A percentile compares a stretch with the other conserved stretches of the same genome.
phyloP scores from a whole-genome alignment of 495 filamentous ascomycete species.

The Paragyromitra xinjiangensis region DNA sequence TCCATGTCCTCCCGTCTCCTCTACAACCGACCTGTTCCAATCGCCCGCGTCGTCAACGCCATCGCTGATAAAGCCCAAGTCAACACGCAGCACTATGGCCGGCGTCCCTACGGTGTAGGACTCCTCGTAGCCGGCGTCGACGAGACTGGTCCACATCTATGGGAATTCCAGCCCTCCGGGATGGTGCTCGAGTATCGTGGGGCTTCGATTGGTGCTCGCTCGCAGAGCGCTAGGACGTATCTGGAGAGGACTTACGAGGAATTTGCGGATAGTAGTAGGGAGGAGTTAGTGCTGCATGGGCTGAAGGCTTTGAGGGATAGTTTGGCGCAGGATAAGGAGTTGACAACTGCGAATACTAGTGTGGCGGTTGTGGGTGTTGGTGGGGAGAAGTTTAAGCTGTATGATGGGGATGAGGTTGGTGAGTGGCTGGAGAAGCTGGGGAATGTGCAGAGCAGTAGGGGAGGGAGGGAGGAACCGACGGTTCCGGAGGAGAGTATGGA shows the following conservation, averaged over 20 bases:
- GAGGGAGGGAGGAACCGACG: conserved; percentile 47
- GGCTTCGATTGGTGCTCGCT: conserved; percentile 92
- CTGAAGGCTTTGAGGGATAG: conserved; percentile 93
- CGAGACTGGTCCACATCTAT: conserved; percentile 90
- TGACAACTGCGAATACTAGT: conserved; percentile 95
- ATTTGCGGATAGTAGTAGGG: conserved; percentile 74
- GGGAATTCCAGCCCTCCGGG: conserved; percentile 96
- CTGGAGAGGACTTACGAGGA: conserved; percentile 87
- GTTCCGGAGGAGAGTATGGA: conserved; percentile 74
- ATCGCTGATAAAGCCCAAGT: conserved; percentile 96
- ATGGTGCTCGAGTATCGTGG: conserved; percentile 97
- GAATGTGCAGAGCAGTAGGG: conserved; percentile 65
- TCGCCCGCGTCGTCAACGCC: conserved; percentile 84
- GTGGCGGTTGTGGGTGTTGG: conserved; percentile 80
- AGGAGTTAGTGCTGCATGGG: conserved; percentile 90
- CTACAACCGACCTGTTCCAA: conserved; percentile 89
- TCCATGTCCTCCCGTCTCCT: conserved; percentile 93
- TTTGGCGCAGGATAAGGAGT: conserved; percentile 93
- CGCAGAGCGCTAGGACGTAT: conserved; percentile 97
- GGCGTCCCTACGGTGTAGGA: conserved; percentile 95
- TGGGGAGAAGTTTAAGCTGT: conserved; percentile 84
- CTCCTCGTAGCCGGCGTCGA: conserved; percentile 93
- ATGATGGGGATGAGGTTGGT: conserved; percentile 85
- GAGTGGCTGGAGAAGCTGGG: conserved; percentile 75
- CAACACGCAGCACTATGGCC: conserved; percentile 97